Base-by-base conservation (phyloP, 352 stramenopile genomes). In the Phytophthora gonapodyides region DNA sequence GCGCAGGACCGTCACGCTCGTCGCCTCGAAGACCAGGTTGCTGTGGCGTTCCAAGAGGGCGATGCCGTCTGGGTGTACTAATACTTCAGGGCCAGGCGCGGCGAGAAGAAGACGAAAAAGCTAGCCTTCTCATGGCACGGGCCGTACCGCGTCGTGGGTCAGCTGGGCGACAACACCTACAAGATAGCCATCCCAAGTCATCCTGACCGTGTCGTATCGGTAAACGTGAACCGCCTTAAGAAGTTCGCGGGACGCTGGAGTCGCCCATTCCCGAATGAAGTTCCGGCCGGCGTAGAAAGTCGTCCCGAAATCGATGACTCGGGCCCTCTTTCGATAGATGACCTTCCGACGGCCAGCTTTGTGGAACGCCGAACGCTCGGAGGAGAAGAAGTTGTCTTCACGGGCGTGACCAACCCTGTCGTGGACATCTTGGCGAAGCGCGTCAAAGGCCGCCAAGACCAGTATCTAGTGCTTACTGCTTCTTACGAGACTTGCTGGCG, bases 321-420 rank as follows among this genome's bases (percentile, higher is more conserved):
- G 3, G 42, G 43, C 3, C 54, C 54, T 13, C 35, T 61, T 0
- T 10, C 13, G 5, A 15, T 34, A 30, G 44, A 44, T 2, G 54
- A 51, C 34, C 37, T 58, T 8, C 38, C 50, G 1, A 0, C 10
- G 0, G 42, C 50, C 7, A 57, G 50, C 7, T 60, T 46, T 31
- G 54, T 54, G 43, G 54, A 61, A 19, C 54, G 54, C 1, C 8
- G 53, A 3, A 7, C 17, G 4, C 38, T 61, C 13, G 54, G 54
- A 7, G 34, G 17, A 6, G 54, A 51, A 13, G 54, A 61, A 8
- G 47, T 35, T 0, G 54, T 27, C 0, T 53, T 61, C 15, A 40
- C 43, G 3, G 33, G 37, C 7, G 24, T 36, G 1, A 16, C 21
- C 2, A 27, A 6, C 16, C 35, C 54, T 24, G 27, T 61, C 9